Percentiles rank a stretch among this genome's conserved stretches.
phyloP scores from a whole-genome alignment of 2,329 filamentous ascomycete species.

The Claviceps humidiphila region DNA sequence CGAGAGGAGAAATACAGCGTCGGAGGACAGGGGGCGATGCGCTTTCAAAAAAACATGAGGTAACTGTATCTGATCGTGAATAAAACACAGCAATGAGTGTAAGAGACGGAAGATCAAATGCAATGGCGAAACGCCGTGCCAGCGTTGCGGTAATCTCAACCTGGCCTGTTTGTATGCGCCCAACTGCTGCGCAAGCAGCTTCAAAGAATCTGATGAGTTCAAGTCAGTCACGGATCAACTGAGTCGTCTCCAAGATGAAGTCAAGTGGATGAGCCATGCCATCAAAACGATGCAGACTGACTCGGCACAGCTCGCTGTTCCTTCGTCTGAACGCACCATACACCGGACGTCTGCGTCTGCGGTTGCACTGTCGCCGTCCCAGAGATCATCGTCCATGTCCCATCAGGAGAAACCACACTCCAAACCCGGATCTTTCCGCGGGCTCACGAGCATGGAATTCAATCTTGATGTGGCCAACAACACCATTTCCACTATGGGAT shows the following conservation, averaged over 20 bases:
- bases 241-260: slow-evolving; percentile 65
- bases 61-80: not conserved
- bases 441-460: slow-evolving; percentile 74
- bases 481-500: slow-evolving; percentile 82
- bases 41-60: not conserved
- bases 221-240: slow-evolving; percentile 68
- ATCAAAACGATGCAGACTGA: slow-evolving; percentile 54
- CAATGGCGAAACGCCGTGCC: slow-evolving; percentile 55
- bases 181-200: slow-evolving; percentile 59
- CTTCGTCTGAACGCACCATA: slow-evolving; percentile 28
- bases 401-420: slow-evolving; percentile 33
- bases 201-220: slow-evolving; percentile 90
- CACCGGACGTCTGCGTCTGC: slow-evolving; percentile 17
- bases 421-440: slow-evolving; percentile 58
- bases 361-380: slow-evolving; percentile 29
- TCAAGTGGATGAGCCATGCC: slow-evolving; percentile 61
- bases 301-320: slow-evolving; percentile 26
- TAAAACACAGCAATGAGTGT: slow-evolving; percentile 48
- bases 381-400: slow-evolving; percentile 24
- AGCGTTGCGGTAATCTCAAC: slow-evolving; percentile 55
- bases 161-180: slow-evolving; percentile 52
- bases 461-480: slow-evolving; percentile 77
- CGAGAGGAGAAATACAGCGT: not conserved
- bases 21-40: too few species aligned
- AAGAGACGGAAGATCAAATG: slow-evolving; percentile 66